These are phyloP conservation scores for Alternaria postmessia DNA, from an alignment of 2,329 filamentous ascomycete species.

Conservation along the genomic window DNA sequence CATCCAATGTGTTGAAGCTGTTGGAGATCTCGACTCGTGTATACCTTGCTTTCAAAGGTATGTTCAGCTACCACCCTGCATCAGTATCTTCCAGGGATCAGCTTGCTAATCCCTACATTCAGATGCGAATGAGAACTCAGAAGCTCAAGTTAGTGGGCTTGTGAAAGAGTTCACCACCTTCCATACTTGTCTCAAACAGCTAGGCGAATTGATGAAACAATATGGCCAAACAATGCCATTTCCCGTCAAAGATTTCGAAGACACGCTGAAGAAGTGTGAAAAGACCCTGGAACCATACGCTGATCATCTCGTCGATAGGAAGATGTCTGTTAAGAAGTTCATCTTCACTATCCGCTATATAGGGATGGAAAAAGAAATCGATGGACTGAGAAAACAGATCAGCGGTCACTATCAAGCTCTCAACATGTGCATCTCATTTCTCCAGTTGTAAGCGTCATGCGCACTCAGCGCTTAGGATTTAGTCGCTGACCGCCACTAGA, in stretches of 20 bases:
- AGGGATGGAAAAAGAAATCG: constrained; percentile 46
- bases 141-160: constrained; percentile 42
- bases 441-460: constrained; percentile 34
- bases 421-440: constrained; percentile 43
- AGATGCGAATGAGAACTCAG: constrained; percentile 48
- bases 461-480: background rate
- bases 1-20: constrained; percentile 42
- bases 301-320: constrained; percentile 41
- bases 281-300: constrained; percentile 40
- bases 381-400: constrained; percentile 39
- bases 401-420: constrained; percentile 42
- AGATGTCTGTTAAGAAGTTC: constrained; percentile 42
- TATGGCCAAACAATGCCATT: constrained; percentile 44
- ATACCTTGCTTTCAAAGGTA: constrained; percentile 47
- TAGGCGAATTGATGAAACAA: constrained; percentile 44
- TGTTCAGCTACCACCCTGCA: background rate
- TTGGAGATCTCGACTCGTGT: constrained; percentile 43
- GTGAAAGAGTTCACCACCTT: constrained; percentile 43
- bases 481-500: constrained; percentile 25
- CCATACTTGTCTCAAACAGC: constrained; percentile 37
- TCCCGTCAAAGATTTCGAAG: constrained; percentile 40
- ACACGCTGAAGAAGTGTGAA: constrained; percentile 42
- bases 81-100: background rate
- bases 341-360: constrained; percentile 44
- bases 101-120: constrained; percentile 15